phyloP scores from a whole-genome alignment of 768 basidiomycete species.

The Cystobasidium onofrii region DNA sequence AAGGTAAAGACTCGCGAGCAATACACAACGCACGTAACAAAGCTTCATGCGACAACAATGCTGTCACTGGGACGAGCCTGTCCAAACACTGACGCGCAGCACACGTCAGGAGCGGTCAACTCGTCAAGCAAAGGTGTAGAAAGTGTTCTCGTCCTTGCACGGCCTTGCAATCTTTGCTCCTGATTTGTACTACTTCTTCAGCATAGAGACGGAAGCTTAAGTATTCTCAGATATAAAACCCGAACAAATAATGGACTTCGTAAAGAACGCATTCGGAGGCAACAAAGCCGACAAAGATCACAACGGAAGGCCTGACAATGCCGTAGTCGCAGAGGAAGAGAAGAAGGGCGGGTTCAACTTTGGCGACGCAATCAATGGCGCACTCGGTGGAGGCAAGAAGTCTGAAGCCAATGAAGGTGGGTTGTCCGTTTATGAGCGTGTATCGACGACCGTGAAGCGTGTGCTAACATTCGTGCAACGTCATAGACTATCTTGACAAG shows the following conservation, averaged over 20 bases:
- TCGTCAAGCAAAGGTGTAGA: too few relatives aligned
- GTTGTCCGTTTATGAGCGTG: not conserved
- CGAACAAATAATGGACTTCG: not conserved
- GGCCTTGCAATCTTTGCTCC: too few relatives aligned
- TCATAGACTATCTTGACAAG: conserved; percentile 22
- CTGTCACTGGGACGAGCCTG: too few relatives aligned
- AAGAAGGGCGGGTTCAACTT: conserved; percentile 6
- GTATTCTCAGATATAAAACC: too few relatives aligned
- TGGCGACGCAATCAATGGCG: conserved; percentile 7
- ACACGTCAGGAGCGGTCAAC: too few relatives aligned
- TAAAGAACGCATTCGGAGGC: not conserved
- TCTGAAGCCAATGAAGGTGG: conserved; percentile 19
- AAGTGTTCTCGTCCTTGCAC: too few relatives aligned
- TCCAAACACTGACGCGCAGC: too few relatives aligned
- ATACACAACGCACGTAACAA: too few relatives aligned
- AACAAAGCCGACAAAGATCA: conserved; percentile 12
- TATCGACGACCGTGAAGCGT: not conserved
- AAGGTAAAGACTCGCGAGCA: too few relatives aligned
- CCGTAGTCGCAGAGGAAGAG: not conserved
- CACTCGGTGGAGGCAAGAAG: not conserved
- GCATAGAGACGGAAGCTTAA: too few relatives aligned
- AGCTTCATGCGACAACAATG: too few relatives aligned
- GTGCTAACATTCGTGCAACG: not conserved
- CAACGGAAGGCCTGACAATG: conserved; percentile 12
- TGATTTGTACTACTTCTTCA: too few relatives aligned